Evolutionary conservation across 495 filamentous ascomycete genomes (phyloP).

Genomic region (Hyaloscypha variabilis): DNA sequence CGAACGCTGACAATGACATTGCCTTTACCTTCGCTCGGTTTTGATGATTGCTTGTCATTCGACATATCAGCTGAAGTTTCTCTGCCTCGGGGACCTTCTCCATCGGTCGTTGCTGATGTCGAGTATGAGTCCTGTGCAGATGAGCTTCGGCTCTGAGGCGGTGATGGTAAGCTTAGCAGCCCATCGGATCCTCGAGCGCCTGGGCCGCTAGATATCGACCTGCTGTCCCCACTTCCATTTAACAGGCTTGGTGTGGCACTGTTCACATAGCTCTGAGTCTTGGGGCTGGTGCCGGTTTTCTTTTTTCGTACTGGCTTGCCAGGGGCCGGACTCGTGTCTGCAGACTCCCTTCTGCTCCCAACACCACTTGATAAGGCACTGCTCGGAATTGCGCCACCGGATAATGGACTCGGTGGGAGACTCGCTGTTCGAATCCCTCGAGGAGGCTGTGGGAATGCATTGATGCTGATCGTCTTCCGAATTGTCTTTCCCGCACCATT

Average conservation of each 20-base stretch:
- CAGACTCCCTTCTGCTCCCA: constrained; percentile 27
- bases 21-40: constrained; percentile 70
- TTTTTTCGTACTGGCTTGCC: constrained; percentile 45
- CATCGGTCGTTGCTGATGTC: constrained; percentile 83
- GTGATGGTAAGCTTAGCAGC: constrained; percentile 70
- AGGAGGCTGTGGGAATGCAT: constrained; percentile 89
- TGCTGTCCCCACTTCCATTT: constrained; percentile 76
- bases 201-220: constrained; percentile 61
- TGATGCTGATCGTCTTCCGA: constrained; percentile 86
- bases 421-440: constrained; percentile 57
- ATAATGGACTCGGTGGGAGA: constrained; percentile 62
- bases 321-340: constrained; percentile 25
- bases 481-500: constrained; percentile 64
- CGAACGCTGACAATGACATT: constrained; percentile 96
- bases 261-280: constrained; percentile 48
- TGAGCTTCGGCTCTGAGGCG: constrained; percentile 85
- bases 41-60: constrained; percentile 48
- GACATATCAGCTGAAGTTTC: constrained; percentile 39
- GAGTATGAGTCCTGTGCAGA: constrained; percentile 90
- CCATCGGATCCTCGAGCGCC: constrained; percentile 69
- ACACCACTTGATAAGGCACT: constrained; percentile 33
- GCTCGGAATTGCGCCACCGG: constrained; percentile 37
- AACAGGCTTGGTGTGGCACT: constrained; percentile 72
- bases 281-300: constrained; percentile 38
- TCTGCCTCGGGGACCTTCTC: constrained; percentile 51